Base-by-base conservation (phyloP, 1,284 basidiomycete species). In the Crucibulum parvulum region DNA sequence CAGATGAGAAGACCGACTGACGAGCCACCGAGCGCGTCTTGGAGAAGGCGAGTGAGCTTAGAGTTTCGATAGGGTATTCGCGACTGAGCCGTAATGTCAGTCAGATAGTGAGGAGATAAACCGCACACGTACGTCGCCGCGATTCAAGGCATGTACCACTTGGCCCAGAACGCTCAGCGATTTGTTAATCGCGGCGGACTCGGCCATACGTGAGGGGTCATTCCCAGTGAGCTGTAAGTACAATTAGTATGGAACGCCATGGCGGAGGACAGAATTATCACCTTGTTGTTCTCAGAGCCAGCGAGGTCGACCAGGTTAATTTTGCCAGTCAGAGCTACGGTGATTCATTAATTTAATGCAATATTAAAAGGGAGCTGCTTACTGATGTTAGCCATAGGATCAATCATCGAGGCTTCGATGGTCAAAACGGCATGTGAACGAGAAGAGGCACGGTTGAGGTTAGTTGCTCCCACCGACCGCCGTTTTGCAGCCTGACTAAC, bases 241-340 rank as follows among this genome's bases (percentile, higher is more conserved):
- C 10, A 45, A 55, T 57, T 18, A 56, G 10, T 36, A 41, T 15
- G 15, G 10, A 52, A 18, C 48, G 31, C 34, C 46, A 38, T 50
- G 41, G 18, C 57, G 39, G 16, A 39, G 15, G 18, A 53, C 31
- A 52, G 37, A 46, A 15, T 56, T 65, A 9, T 53, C 51, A 87
- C 87, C 73, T 93, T 95, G 73, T 94, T 95, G 69, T 94, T 94
- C 77, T 95, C 93, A 0, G 91, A 93, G 10, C 93, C 94, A 11
- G 94, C 93, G 15, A 95, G 82, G 75, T 95, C 93, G 10, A 94
- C 91, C 3, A 95, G 83, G 64, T 93, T 93, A 62, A 95, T 88
- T 72, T 92, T 93, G 5, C 93, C 92, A 1, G 81, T 83, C 50
- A 87, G 72, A 48, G 82, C 87, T 89, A 55, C 24, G 39, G 41